Base-by-base conservation (phyloP, 2,329 filamentous ascomycete species). In the Lachnellula suecica region DNA sequence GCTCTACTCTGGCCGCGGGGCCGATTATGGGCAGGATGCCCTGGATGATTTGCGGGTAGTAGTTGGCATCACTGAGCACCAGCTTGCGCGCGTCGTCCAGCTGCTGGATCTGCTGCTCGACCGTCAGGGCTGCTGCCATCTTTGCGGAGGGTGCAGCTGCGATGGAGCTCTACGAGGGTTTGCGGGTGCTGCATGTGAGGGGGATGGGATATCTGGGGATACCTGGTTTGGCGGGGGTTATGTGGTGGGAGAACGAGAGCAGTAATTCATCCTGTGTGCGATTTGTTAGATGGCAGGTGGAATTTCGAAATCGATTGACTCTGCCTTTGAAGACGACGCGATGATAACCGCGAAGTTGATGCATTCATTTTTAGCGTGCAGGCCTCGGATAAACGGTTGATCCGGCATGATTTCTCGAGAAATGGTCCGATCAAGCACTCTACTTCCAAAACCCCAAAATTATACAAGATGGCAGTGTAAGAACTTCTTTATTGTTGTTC, bases 21-120 rank as follows among this genome's bases (percentile, higher is more conserved):
- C 87, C 85, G 71, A 97, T 89, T 65, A 97, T 92, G 51, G 92
- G 91, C n/a, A 97, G 76, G 58, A 97, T 91, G 44, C 91, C 91
- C 66, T 90, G 89, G 58, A 99, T 87, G 68, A 99, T 93, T 70
- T 89, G 90, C 46, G 88, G 85, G 71, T 97, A 99, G 74, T 95
- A 91, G 67, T 84, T 85, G 58, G 92, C 81, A 72, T 97, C 92
- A 62, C 83, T 84, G 54, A 97, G 81, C 49, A 95, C 92, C 57
- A 97, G 87, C 69, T 89, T 89, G 67, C 94, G 90, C 58, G 94
- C 94, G 64, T 89, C 87, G 70, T 95, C 86, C 63, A 99, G 86
- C 77, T 97, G 92, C 63, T 84, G 82, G 65, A 97, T 83, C 72
- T 93, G 90, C 66, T 91, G 86, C 66, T 81, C 77, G 55, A 91